These are phyloP conservation scores for Wickerhamomyces hampshirensis DNA, from an alignment of 805 yeast genomes.

Conservation along the genomic window DNA sequence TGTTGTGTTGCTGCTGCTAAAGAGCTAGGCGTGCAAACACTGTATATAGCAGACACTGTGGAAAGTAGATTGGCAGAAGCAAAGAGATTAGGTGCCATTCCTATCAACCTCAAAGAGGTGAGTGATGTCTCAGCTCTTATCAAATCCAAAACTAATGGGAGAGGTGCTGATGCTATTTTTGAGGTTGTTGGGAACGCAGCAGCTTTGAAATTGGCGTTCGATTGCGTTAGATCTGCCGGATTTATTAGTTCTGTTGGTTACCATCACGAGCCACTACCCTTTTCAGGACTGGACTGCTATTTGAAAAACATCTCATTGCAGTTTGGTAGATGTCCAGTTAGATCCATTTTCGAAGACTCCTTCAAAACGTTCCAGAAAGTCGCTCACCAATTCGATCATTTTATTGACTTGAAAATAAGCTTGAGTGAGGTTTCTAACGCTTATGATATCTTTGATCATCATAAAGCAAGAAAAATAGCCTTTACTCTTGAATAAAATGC, in stretches of 20 bases:
- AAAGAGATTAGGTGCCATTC: conserved; percentile 44
- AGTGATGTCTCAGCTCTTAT: conserved; percentile 33
- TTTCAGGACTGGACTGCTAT: conserved; percentile 53
- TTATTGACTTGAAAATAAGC: conserved; percentile 44
- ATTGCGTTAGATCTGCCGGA: conserved; percentile 52
- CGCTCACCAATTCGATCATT: conserved; percentile 41
- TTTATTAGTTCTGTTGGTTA: conserved; percentile 55
- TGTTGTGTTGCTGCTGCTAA: conserved; percentile 65
- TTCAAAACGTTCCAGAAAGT: conserved; percentile 41
- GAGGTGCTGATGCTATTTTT: conserved; percentile 57
- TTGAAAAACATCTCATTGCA: conserved; percentile 51
- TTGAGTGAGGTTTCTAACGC: conserved; percentile 42
- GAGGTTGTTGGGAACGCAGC: conserved; percentile 55
- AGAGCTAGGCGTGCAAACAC: conserved; percentile 64
- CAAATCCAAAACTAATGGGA: conserved; percentile 31
- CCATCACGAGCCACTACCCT: conserved; percentile 54
- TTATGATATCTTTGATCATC: conserved; percentile 48
- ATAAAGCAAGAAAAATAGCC: conserved; percentile 51
- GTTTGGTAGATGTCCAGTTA: conserved; percentile 61
- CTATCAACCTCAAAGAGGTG: conserved; percentile 35
- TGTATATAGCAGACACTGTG: conserved; percentile 61
- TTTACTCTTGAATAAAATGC: conserved; percentile 26
- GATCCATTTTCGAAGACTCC: conserved; percentile 51
- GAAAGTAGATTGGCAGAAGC: conserved; percentile 63
- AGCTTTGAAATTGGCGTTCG: conserved; percentile 48